Evolutionary conservation across 2,329 filamentous ascomycete genomes (phyloP), one percentile per base, ranked within the genome.

Genomic region (Fusarium sp.): DNA sequence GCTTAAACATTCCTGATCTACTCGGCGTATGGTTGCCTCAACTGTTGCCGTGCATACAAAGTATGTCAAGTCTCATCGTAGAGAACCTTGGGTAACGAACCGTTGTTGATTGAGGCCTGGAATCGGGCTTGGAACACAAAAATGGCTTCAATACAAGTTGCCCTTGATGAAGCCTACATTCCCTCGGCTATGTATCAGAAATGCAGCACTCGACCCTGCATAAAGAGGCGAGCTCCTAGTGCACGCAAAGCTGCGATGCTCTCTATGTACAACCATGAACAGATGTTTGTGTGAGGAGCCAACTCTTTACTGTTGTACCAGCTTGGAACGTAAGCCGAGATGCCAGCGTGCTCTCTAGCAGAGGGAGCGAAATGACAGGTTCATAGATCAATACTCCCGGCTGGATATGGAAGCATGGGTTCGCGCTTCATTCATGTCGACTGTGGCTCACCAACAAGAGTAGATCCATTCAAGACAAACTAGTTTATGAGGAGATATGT

Each of bases 211-310:
- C 26, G 14, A 26, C 10, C 45, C n/a, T 26, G 47, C 35, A 44
- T 44, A 33, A 69, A 42, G 22, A 70, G 59, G 47, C 59, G 47
- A 66, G 47, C 12, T 65, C 66, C 51, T 70, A n/a, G n/a, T 38
- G 41, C 14, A 54, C 36, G 7, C 41, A 42, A 57, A 44, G 47
- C 26, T 24, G 36, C 17, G 33, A 48, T 42, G 66, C 67, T 36
- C 59, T 36, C 5, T 28, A 31, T 31, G 52, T 67, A 44, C 47
- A 17, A 59, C 45, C 24, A 38, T n/a, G 18, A 38, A 36, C 14
- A 48, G 17, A 33, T 70, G 59, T 66, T 66, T 66, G 59, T 59
- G 36, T 55, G 31, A 48, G 31, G 31, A 44, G 35, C 9, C 31
- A 17, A 24, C 26, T 22, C 11, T 26, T 20, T 39, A 14, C 20